Base-by-base conservation (phyloP, 805 yeast genomes). In the Hanseniaspora thailandica region DNA sequence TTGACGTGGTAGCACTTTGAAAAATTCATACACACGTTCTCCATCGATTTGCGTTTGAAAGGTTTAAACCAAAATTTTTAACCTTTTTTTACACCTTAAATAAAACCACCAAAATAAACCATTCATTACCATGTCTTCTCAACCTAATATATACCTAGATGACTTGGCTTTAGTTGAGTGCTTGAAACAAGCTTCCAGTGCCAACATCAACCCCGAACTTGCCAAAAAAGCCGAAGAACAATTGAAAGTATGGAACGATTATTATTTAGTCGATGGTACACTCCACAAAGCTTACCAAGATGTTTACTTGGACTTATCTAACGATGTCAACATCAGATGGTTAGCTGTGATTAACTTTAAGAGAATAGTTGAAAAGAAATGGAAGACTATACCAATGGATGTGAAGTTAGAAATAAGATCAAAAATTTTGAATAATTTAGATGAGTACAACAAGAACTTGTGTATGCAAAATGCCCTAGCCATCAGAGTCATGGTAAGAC, bases 401-500 rank as follows among this genome's bases (percentile, higher is more conserved):
- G 97, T 88, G 61, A 90, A 88, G 63, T 56, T 56, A 0, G 77
- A 75, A 46, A 86, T 88, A 45, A 73, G 80, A 55, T 60, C 68
- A 19, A 69, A 82, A 40, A 63, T 86, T 9, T 84, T 87, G 58
- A 70, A 74, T 28, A 63, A 79, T 44, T 63, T 86, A 13, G 76
- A 75, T 56, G 95, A 86, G 62, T 78, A 81, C 49, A 86, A 86
- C 60, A 78, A 76, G 55, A 93, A 82, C 62, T 71, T 90, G 55
- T 69, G 83, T 30, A 75, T 84, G 30, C 97, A 93, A 67, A 84
- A 86, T 63, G 94, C 97, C 0, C 84, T 85, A 58, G 82, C 94
- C 0, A 71, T 85, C 6, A 82, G 95, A 0, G 73, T 82, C 56
- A 84, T 93, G 26, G 83, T 85, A 25, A 69, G 97, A 48, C 71